phyloP scores from a whole-genome alignment of 805 yeast genomes.

The Saccharomycopsis oosterbeekiorum region DNA sequence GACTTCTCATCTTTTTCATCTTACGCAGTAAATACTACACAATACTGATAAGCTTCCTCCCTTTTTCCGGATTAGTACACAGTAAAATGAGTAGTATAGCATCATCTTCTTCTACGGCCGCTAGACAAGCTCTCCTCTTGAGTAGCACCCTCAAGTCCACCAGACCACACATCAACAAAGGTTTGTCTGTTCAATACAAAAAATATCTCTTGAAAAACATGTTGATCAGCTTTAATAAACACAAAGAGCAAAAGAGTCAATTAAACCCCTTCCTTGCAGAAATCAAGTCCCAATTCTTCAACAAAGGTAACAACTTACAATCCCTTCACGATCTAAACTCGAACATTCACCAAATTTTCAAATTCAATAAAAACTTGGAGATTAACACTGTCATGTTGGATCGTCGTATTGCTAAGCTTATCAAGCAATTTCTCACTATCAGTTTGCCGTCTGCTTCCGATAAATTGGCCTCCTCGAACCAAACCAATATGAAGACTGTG shows the following conservation, averaged over 20 bases:
- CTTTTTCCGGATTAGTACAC: not conserved
- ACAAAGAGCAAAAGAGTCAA: constrained; percentile 4
- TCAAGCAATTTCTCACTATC: constrained; percentile 10
- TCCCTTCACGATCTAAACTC: constrained; percentile 11
- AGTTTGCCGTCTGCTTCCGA: not conserved
- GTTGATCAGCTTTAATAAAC: constrained; percentile 11
- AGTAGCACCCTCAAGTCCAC: constrained; percentile 5
- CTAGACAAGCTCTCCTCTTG: constrained; percentile 9
- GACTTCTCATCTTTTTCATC: not conserved
- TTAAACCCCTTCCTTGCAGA: constrained; percentile 4
- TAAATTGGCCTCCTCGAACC: not conserved
- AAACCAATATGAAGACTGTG: constrained; percentile 5
- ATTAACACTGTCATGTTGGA: constrained; percentile 14
- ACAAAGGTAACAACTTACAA: constrained; percentile 15
- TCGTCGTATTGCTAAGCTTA: constrained; percentile 9
- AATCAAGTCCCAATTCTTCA: constrained; percentile 4
- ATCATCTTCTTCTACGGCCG: not conserved
- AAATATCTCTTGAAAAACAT: constrained; percentile 11
- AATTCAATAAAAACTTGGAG: constrained; percentile 13
- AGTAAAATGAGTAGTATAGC: not conserved
- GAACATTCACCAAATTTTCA: constrained; percentile 14
- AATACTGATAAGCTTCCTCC: not conserved
- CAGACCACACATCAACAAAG: not conserved
- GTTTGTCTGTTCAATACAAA: constrained; percentile 7
- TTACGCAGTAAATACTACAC: too few species aligned